Conservation (phyloP, 1,284 basidiomycete species). For the Lignosus rhinocerotis region DNA sequence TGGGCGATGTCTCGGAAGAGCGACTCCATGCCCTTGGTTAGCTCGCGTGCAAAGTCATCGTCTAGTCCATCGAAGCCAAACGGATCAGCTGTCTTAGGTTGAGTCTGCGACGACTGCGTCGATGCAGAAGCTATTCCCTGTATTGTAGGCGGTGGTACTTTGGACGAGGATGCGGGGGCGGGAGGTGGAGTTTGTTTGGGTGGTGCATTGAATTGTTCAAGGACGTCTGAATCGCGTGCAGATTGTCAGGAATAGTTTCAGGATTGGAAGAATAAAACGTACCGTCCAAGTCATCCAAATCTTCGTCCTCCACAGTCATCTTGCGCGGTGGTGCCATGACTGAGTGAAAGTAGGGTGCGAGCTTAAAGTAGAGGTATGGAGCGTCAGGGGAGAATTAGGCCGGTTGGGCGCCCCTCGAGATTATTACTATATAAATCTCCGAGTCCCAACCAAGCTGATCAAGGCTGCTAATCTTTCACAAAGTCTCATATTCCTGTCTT, state of each 20-base stretch:
- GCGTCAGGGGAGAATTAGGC: too few species aligned
- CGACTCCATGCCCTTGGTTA: slow-evolving; percentile 84
- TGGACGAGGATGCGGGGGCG: slow-evolving; percentile 19
- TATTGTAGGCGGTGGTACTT: not conserved
- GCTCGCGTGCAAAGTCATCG: slow-evolving; percentile 67
- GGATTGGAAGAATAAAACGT: slow-evolving; percentile 20
- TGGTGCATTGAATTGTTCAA: slow-evolving; percentile 47
- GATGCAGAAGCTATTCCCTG: not conserved
- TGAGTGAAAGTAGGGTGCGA: too few species aligned
- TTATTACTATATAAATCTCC: too few species aligned
- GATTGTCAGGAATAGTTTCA: not conserved
- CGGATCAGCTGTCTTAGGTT: slow-evolving; percentile 29
- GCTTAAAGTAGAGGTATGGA: too few species aligned
- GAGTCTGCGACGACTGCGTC: slow-evolving; percentile 20
- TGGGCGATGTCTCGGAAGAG: slow-evolving; percentile 68
- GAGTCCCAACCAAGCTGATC: too few species aligned
- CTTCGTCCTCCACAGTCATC: slow-evolving; percentile 50
- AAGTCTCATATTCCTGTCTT: too few species aligned
- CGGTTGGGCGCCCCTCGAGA: too few species aligned
- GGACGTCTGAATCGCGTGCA: slow-evolving; percentile 46
- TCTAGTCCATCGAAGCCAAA: slow-evolving; percentile 37
- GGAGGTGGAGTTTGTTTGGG: slow-evolving; percentile 28
- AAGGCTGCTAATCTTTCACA: too few species aligned
- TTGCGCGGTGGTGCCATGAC: slow-evolving; percentile 25
- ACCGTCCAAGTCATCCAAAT: slow-evolving; percentile 79